Base-by-base conservation (phyloP, 169 alveolate genomes). In the Plasmodium inui region DNA sequence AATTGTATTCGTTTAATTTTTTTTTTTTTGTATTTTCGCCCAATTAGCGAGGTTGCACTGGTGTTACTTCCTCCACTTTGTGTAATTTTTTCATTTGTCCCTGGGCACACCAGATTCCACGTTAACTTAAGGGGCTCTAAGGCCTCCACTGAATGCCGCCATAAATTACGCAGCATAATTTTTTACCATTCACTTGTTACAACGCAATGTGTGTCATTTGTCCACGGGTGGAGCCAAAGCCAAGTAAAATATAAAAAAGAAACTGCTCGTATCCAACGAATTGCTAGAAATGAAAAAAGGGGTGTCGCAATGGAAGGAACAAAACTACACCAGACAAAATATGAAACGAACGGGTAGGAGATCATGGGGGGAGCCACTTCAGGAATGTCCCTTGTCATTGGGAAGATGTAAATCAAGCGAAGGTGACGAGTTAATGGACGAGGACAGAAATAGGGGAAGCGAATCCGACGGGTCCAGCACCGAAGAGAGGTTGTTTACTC, bases 401-500 rank as follows among this genome's bases (percentile, higher is more conserved):
- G 34, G 72, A 9, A 80, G 32, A 41, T 12, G 55, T 6, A 22
- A 30, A 14, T n/a, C 70, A 7, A 57, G 26, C 39, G 28, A n/a
- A 55, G 32, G 19, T 26, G 30, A 30, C 70, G 7, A 26, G 14
- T 19, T 67, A 26, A 28, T 28, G 10, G n/a, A 50, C 41, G 73
- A 7, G 12, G 82, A 82, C 32, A 53, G 30, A 17, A 37, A 34
- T n/a, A 46, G 14, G 73, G 12, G 72, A n/a, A 32, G 81, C 22
- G 80, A 82, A 30, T 41, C 55, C 14, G 32, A 14, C 22, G 74
- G 44, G 26, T 34, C 37, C 28, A 22, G 37, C 19, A 22, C 80
- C 6, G 92, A 82, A 17, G 90, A 83, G 22, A 28, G 92, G 12
- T 4, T 67, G 34, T 67, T 7, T 70, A 83, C 83, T 44, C 92